Base-by-base conservation (phyloP, 345 rosid genomes). In the Eucalyptus polyanthemos region DNA sequence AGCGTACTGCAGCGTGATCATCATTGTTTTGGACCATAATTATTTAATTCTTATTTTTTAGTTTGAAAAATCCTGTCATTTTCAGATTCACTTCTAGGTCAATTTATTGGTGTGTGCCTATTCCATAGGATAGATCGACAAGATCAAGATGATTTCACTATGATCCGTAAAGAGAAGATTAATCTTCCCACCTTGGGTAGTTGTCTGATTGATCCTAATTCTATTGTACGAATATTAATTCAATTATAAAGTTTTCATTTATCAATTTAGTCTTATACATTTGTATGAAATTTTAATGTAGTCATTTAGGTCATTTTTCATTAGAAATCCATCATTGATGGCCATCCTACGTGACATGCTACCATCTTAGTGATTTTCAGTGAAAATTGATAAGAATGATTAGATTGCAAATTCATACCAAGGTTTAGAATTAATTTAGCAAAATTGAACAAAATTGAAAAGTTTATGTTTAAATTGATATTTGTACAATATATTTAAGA, bases 251-350 rank as follows among this genome's bases (percentile, higher is more conserved):
- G 6, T 60, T 25, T 60, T 25, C 14, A 60, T 27, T 60, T 3
- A 27, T 60, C 8, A 27, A 11, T 60, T 27, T 60, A 27, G 14
- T 60, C 4, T 11, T 60, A 29, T 29, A 65, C 1, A 8, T 14
- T 65, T 65, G 5, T 7, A 14, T 65, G 9, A 29, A 62, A 62
- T 62, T 62, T 16, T 8, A 62, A 62, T 14, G 3, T 62, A 29
- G 1, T 60, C 31, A 6, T 60, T 60, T 0, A 3, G 0, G 69
- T 1, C 4, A 60, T 3, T 60, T 60, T 65, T 65, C 3, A 0
- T 13, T 0, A 8, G 17, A 53, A 65, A 65, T 29, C 1, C 2
- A 50, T 65, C 13, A 56, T 56, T 56, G 62, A 22, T 24, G 27
- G 29, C 6, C 14, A 24, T 56, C 1, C 12, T 56, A 56, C 0